These are phyloP conservation scores for Oligophagozyma castellii DNA, from an alignment of 1,139 yeast species.

Conservation along the genomic window DNA sequence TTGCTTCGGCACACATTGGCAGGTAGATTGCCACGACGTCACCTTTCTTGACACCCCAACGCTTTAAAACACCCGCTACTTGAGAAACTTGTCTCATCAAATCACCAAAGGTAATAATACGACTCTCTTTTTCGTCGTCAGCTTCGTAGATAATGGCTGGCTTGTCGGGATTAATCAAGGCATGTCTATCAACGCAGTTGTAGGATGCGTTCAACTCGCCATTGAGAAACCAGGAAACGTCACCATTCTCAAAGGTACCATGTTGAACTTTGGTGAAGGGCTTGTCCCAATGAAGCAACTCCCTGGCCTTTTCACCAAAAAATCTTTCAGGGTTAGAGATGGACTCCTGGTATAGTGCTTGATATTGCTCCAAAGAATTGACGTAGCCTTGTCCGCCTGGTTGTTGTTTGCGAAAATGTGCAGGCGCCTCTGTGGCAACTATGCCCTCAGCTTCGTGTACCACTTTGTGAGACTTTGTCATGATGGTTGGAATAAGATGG, in stretches of 20 bases:
- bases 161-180: conserved; percentile 74
- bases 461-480: conserved; percentile 32
- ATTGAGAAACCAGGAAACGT: conserved; percentile 83
- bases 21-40: conserved; percentile 93
- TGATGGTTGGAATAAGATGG: too few species aligned
- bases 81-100: conserved; percentile 75
- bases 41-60: conserved; percentile 86
- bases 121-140: conserved; percentile 71
- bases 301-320: conserved; percentile 72
- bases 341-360: conserved; percentile 60
- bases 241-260: conserved; percentile 69
- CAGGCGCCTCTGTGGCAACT: conserved; percentile 51
- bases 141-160: conserved; percentile 90
- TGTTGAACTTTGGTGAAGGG: conserved; percentile 61
- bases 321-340: conserved; percentile 71
- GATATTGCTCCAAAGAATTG: conserved; percentile 51
- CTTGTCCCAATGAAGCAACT: conserved; percentile 71
- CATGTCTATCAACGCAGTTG: conserved; percentile 96
- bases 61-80: conserved; percentile 73
- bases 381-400: conserved; percentile 39
- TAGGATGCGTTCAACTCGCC: conserved; percentile 90
- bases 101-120: conserved; percentile 70
- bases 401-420: conserved; percentile 61
- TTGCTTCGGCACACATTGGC: conserved; percentile 96
- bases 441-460: conserved; percentile 78